Percentiles rank a stretch among this genome's conserved stretches.
Conservation (phyloP, 768 basidiomycete species). For the Grammothele lineata region DNA sequence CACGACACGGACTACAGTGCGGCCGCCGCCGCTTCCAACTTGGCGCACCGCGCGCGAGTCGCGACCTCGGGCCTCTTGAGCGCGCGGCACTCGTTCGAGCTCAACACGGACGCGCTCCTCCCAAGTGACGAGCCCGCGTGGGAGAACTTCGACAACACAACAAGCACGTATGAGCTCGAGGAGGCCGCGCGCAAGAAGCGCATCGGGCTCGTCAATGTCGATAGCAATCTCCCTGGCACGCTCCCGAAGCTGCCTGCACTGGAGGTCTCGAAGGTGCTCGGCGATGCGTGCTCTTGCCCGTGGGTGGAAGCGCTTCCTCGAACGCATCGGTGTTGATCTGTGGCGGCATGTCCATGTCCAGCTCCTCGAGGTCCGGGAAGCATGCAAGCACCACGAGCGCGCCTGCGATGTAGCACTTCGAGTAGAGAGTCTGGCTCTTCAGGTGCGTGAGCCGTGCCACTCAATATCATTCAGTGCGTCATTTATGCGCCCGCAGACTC, state of each 20-base stretch:
- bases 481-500: too few species aligned
- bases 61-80: background rate
- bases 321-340: too few species aligned
- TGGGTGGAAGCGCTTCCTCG: too few species aligned
- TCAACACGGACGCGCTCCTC: conserved; percentile 3
- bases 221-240: conserved; percentile 22
- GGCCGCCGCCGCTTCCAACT: background rate
- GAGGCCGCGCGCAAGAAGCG: conserved; percentile 11
- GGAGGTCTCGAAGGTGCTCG: background rate
- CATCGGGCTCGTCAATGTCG: conserved; percentile 22
- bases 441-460: too few species aligned
- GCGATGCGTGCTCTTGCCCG: too few species aligned
- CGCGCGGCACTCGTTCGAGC: conserved; percentile 4
- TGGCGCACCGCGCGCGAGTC: background rate
- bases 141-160: conserved; percentile 9
- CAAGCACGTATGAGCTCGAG: conserved; percentile 9
- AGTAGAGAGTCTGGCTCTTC: too few species aligned
- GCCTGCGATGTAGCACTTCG: too few species aligned
- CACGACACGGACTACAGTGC: too few species aligned
- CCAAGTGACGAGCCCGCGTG: background rate
- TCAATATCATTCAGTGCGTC: too few species aligned
- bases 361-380: too few species aligned
- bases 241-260: background rate
- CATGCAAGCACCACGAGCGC: too few species aligned
- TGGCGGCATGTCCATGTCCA: too few species aligned